These are phyloP conservation scores for Phialophora chinensis DNA, from an alignment of 2,329 filamentous ascomycete genomes.

Conservation along the genomic window DNA sequence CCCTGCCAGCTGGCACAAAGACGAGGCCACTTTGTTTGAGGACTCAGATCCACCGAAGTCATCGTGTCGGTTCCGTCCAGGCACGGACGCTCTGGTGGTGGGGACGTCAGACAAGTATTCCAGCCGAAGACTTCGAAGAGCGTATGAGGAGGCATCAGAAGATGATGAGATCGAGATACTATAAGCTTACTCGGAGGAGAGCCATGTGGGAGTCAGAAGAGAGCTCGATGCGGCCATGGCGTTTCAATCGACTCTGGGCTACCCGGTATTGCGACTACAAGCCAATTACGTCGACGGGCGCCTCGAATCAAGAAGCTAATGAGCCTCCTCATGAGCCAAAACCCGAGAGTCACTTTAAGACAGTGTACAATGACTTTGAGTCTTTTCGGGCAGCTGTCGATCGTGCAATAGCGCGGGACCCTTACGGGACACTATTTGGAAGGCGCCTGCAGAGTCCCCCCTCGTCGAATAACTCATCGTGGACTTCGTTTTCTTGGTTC, in stretches of 20 bases:
- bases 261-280: constrained; percentile 26
- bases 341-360: constrained; percentile 6
- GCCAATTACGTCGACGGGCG: constrained; percentile 26
- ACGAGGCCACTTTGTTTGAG: constrained; percentile 20
- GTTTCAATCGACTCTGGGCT: constrained; percentile 12
- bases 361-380: constrained; percentile 44
- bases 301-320: constrained; percentile 21
- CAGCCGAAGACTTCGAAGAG: constrained; percentile 36
- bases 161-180: constrained; percentile 38
- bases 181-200: constrained; percentile 34
- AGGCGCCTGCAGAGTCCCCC: constrained; percentile 40
- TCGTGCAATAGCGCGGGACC: constrained; percentile 46
- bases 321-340: constrained; percentile 3
- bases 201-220: constrained; percentile 38
- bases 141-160: constrained; percentile 35
- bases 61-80: constrained; percentile 22
- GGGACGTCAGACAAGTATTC: constrained; percentile 27
- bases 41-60: constrained; percentile 18
- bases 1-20: neutral
- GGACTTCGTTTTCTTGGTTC: constrained; percentile 44
- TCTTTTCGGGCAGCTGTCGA: constrained; percentile 46
- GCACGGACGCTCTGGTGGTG: constrained; percentile 40
- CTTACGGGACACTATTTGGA: constrained; percentile 51
- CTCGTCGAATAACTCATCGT: constrained; percentile 36
- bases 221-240: constrained; percentile 25